Evolutionary conservation across 2,329 filamentous ascomycete species (phyloP).

Genomic region (Elsinoe perseae): DNA sequence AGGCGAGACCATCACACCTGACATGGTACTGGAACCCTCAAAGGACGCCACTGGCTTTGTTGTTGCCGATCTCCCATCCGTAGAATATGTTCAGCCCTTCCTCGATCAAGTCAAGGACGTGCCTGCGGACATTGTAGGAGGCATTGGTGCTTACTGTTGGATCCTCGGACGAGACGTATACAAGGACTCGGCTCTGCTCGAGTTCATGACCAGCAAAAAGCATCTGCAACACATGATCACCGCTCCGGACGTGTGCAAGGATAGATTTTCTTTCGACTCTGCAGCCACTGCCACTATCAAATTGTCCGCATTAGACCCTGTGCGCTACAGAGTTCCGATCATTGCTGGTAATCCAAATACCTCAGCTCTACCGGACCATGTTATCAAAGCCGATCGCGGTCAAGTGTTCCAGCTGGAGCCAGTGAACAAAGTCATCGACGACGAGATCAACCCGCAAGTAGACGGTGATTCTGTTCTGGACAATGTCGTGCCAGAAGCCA

Average conservation of each 20-base stretch:
- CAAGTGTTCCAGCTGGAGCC: conserved; percentile 33
- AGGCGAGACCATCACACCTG: conserved; percentile 66
- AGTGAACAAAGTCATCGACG: conserved; percentile 36
- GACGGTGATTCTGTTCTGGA: conserved; percentile 39
- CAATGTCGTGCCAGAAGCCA: conserved; percentile 41
- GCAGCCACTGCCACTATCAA: conserved; percentile 59
- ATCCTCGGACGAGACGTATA: conserved; percentile 63
- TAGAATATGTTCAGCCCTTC: conserved; percentile 62
- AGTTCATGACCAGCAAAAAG: conserved; percentile 59
- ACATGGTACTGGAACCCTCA: conserved; percentile 70
- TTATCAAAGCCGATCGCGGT: conserved; percentile 28
- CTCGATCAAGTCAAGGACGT: conserved; percentile 66
- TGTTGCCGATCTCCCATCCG: conserved; percentile 68
- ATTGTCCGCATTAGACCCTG: conserved; percentile 63
- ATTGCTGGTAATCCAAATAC: conserved; percentile 23
- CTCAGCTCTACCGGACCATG: conserved; percentile 18
- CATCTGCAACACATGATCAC: conserved; percentile 69
- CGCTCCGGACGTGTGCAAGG: conserved; percentile 64
- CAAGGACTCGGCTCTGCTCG: conserved; percentile 53
- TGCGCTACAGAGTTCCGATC: conserved; percentile 63
- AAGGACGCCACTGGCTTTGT: conserved; percentile 66
- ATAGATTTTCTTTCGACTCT: conserved; percentile 64
- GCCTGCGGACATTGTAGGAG: conserved; percentile 55
- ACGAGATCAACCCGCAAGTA: conserved; percentile 44
- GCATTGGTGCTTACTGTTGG: conserved; percentile 69